Evolutionary conservation across 1,284 basidiomycete genomes (phyloP), one percentile per base, ranked within the genome.

Genomic region (Hemileccinum hortonii): DNA sequence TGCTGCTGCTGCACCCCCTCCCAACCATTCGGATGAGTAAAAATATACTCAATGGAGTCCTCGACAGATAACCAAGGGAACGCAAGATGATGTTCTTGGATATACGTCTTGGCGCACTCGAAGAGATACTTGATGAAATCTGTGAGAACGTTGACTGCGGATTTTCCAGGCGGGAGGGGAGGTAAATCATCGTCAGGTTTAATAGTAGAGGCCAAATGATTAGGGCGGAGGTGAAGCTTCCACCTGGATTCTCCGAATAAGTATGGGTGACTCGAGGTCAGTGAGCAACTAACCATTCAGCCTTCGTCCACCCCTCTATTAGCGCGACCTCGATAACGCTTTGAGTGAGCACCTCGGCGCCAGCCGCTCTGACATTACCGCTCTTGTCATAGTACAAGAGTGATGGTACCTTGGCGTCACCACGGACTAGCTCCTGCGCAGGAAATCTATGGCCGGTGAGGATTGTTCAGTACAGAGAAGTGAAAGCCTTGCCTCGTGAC

Each of bases 371-470:
- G 7, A 77, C 67, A 2, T 56, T 60, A 0, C 79, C 80, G 7
- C 63, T 48, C 11, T 55, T 50, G 54, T 76, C 73, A 55, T 82
- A 83, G 53, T 73, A 80, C 35, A 82, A 66, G 16, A 81, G 63
- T 0, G 78, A 76, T 0, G 80, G 81, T 5, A 82, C 76, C 58
- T 81, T 81, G 0, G 73, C 75, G 35, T 77, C 64, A 2, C 71
- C 64, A 0, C 62, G 61, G 3, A 58, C 61, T 45, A 65, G 57
- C 47, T 67, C 63, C 47, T 75, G 72, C 2, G 63, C 67, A 14
- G 73, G 73, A 50, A 66, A 75, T 38, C 76, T 76, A 43, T 22
- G 59, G 59, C 30, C 14, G 14, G 30, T 32, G 30, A 32, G 6
- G 30, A 32, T 15, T 4, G 30, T 15, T 32, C 14, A 15, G 29